phyloP scores from a whole-genome alignment of 805 yeast genomes.

The Saturnispora sekii region DNA sequence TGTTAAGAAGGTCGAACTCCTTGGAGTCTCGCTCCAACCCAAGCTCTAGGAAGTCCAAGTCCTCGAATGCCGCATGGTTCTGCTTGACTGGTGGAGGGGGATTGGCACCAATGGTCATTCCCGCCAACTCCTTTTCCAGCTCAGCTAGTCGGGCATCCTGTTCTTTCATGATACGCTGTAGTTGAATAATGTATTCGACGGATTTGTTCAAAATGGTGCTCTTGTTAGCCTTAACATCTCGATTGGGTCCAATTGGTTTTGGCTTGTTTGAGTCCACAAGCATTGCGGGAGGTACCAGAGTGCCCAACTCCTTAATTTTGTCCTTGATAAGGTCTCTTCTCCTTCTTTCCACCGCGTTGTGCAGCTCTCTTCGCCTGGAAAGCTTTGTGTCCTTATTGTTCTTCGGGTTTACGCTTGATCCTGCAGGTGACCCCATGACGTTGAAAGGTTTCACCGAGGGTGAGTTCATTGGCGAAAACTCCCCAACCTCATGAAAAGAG shows the following conservation, averaged over 20 bases:
- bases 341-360: constrained; percentile 89
- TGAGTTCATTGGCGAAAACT: constrained; percentile 28
- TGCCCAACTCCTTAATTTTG: constrained; percentile 74
- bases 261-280: constrained; percentile 31
- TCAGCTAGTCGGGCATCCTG: constrained; percentile 42
- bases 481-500: constrained; percentile 23
- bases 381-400: constrained; percentile 57
- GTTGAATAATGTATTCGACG: constrained; percentile 67
- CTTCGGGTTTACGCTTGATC: constrained; percentile 28
- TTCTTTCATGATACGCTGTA: constrained; percentile 47
- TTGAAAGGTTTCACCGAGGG: constrained; percentile 23
- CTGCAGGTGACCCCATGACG: constrained; percentile 26
- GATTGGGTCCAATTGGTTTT: constrained; percentile 25
- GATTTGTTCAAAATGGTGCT: constrained; percentile 66
- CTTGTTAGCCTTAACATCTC: constrained; percentile 74
- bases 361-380: constrained; percentile 75
- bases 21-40: background rate
- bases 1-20: background rate
- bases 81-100: background rate
- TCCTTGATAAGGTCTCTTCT: constrained; percentile 87
- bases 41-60: constrained; percentile 6
- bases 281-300: constrained; percentile 69
- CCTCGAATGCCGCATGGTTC: background rate
- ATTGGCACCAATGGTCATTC: constrained; percentile 1
- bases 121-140: constrained; percentile 22